A percentile compares a stretch with the other conserved stretches of the same genome.
Evolutionary conservation across 2,329 filamentous ascomycete genomes (phyloP).

Genomic region (Talaromyces sp.): DNA sequence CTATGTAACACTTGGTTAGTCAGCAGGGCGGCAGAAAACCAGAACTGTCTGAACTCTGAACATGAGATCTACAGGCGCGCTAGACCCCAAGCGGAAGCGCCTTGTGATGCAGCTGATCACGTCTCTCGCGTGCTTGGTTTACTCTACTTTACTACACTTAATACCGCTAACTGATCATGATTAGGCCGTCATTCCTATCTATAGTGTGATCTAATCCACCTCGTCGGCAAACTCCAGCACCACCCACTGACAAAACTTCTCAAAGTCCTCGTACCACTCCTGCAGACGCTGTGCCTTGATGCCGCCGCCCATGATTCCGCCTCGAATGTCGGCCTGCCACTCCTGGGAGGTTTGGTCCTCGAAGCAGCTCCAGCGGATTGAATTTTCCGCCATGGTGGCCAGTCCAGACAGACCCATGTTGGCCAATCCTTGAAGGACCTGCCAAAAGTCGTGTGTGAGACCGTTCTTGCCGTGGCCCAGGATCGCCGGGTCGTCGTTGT

Average conservation of each 20-base stretch:
- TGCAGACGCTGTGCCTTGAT: constrained; percentile 67
- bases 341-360: constrained; percentile 68
- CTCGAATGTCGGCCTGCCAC: constrained; percentile 68
- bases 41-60: no score
- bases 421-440: constrained; percentile 84
- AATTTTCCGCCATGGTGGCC: constrained; percentile 85
- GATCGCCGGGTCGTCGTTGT: constrained; percentile 88
- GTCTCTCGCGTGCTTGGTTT: background rate
- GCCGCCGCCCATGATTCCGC: constrained; percentile 66
- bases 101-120: background rate
- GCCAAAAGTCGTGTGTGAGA: constrained; percentile 92
- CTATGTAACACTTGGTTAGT: no score
- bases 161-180: background rate
- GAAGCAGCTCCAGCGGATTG: constrained; percentile 81
- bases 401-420: constrained; percentile 84
- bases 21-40: no score
- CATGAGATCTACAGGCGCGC: background rate
- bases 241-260: constrained; percentile 86
- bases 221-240: constrained; percentile 66
- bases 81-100: constrained; percentile 8
- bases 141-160: background rate
- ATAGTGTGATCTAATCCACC: constrained; percentile 22
- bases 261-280: constrained; percentile 78
- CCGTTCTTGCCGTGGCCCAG: constrained; percentile 76
- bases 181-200: background rate